Evolutionary conservation across 306 rosid species (phyloP).

Genomic region (Begonia loranthoides): DNA sequence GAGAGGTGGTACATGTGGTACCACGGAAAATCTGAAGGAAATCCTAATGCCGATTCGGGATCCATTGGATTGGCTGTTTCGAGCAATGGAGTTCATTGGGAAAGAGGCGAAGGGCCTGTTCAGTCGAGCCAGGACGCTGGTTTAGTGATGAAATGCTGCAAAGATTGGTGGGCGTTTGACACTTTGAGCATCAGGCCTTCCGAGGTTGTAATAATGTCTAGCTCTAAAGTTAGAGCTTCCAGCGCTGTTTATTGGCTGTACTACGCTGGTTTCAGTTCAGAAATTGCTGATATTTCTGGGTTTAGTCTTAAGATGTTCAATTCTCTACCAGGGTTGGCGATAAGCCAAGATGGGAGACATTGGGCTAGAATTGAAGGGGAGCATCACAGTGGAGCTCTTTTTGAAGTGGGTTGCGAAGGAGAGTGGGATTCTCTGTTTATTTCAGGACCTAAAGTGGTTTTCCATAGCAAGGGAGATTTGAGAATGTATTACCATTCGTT

Average conservation of each 20-base stretch:
- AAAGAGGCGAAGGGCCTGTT: slow-evolving; percentile 44
- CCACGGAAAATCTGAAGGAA: slow-evolving; percentile 36
- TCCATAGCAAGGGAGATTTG: slow-evolving; percentile 50
- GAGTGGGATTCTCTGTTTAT: slow-evolving; percentile 67
- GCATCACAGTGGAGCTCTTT: slow-evolving; percentile 70
- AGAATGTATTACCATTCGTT: slow-evolving; percentile 83
- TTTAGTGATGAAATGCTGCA: slow-evolving; percentile 37
- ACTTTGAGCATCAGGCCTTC: slow-evolving; percentile 53
- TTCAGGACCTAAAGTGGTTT: slow-evolving; percentile 53
- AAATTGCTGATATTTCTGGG: slow-evolving; percentile 19
- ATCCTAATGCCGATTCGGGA: slow-evolving; percentile 21
- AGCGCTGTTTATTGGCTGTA: slow-evolving; percentile 71
- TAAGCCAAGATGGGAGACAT: slow-evolving; percentile 75
- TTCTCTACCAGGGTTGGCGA: slow-evolving; percentile 68
- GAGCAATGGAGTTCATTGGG: slow-evolving; percentile 82
- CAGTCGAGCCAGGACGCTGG: slow-evolving; percentile 46
- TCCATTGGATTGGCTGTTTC: slow-evolving; percentile 61
- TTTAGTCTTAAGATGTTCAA: slow-evolving; percentile 19
- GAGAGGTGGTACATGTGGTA: slow-evolving; percentile 92
- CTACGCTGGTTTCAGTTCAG: slow-evolving; percentile 42
- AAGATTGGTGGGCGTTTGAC: slow-evolving; percentile 79
- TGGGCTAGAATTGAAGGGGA: slow-evolving; percentile 91
- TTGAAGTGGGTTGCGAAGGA: slow-evolving; percentile 49
- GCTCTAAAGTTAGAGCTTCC: slow-evolving; percentile 41
- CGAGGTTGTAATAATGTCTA: slow-evolving; percentile 65